Evolutionary conservation across 345 rosid species (phyloP).

Genomic region (Theobroma cacao): DNA sequence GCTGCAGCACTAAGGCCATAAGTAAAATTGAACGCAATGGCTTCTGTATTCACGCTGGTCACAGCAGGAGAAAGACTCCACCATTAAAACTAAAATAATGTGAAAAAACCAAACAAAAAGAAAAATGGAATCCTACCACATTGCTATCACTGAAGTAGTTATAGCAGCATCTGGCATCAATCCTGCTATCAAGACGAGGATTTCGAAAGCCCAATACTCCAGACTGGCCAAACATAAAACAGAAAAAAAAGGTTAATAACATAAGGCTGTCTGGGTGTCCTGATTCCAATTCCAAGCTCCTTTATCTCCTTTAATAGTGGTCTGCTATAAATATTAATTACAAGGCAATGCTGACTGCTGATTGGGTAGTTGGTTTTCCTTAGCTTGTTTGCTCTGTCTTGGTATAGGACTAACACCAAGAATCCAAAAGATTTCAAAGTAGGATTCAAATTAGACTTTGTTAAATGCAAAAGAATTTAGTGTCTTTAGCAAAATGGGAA

Average conservation of each 20-base stretch:
- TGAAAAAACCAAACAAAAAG: neutral
- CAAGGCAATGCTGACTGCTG: no score
- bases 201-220: constrained; percentile 53
- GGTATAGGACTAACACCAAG: no score
- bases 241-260: neutral
- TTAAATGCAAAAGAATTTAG: no score
- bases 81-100: neutral
- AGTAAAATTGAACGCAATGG: constrained; percentile 37
- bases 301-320: no score
- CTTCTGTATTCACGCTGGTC: constrained; percentile 41
- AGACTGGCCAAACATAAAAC: constrained; percentile 22
- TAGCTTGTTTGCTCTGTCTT: no score
- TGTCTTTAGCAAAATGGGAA: no score
- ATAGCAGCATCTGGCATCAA: constrained; percentile 33
- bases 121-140: constrained; percentile 26
- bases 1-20: constrained; percentile 55
- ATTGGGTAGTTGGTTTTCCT: no score
- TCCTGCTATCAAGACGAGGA: constrained; percentile 47
- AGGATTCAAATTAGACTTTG: no score
- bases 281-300: no score
- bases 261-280: no score
- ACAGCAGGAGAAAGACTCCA: neutral
- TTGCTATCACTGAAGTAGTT: constrained; percentile 39
- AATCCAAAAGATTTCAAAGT: no score
- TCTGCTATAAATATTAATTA: no score